phyloP scores from a whole-genome alignment of 257 asterid genomes.

The Eustoma russellianum region DNA sequence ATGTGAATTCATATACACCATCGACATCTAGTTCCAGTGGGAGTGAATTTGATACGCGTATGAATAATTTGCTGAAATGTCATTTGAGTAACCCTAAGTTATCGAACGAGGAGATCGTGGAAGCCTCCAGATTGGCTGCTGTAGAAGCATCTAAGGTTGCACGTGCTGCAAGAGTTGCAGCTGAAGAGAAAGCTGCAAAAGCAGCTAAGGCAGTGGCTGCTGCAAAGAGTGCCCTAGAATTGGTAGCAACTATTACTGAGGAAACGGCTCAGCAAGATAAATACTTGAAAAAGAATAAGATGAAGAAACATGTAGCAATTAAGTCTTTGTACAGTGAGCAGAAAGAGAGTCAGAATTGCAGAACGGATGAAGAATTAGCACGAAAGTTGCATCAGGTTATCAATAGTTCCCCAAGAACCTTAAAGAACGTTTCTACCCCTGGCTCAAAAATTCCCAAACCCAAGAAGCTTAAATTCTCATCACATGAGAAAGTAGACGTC shows the following conservation, averaged over 20 bases:
- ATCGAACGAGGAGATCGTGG: constrained; percentile 62
- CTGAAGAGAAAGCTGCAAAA: constrained; percentile 84
- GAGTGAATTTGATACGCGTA: constrained; percentile 30
- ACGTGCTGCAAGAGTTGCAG: constrained; percentile 64
- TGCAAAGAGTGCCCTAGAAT: constrained; percentile 79
- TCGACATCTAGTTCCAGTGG: constrained; percentile 23
- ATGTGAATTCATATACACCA: constrained; percentile 43
- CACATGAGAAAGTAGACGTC: constrained; percentile 5
- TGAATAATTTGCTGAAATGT: constrained; percentile 38
- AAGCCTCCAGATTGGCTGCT: constrained; percentile 66
- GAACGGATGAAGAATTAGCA: constrained; percentile 25
- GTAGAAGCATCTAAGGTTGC: constrained; percentile 61
- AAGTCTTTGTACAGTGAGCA: constrained; percentile 16
- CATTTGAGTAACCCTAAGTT: constrained; percentile 39
- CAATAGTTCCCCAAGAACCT: constrained; percentile 23
- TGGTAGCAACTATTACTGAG: constrained; percentile 55
- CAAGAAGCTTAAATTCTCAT: constrained; percentile 38
- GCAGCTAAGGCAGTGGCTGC: constrained; percentile 85
- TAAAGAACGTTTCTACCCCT: constrained; percentile 16
- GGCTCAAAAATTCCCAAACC: constrained; percentile 21
- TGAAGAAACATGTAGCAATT: constrained; percentile 22
- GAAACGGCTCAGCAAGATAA: constrained; percentile 18
- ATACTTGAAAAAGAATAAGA: constrained; percentile 20
- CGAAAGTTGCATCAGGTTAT: constrained; percentile 22
- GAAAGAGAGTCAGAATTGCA: constrained; percentile 9